phyloP scores from a whole-genome alignment of 2,329 filamentous ascomycete genomes.

The Penicillium sp. region DNA sequence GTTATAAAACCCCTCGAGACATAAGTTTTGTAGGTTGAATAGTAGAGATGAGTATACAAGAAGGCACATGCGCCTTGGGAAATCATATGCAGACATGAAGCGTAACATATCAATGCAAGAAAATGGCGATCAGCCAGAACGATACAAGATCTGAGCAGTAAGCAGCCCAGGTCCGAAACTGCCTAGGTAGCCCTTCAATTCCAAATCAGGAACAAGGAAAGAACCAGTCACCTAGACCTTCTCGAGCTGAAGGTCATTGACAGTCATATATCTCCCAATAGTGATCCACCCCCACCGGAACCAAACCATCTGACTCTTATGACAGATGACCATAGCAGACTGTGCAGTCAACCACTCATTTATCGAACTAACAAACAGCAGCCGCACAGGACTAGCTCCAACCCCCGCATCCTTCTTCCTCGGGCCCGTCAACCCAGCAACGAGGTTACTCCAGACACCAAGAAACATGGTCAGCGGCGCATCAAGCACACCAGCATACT shows the following conservation, averaged over 20 bases:
- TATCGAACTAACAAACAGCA: conserved; percentile 65
- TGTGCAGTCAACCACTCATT: conserved; percentile 59
- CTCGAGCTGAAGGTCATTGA: conserved; percentile 72
- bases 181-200: neutral
- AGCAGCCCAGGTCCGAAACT: neutral
- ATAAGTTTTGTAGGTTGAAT: neutral
- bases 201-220: neutral
- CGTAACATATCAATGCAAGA: neutral
- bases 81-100: conserved; percentile 2
- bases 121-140: neutral
- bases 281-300: conserved; percentile 94
- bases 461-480: conserved; percentile 58
- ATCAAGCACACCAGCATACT: conserved; percentile 74
- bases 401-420: conserved; percentile 3
- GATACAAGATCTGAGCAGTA: neutral
- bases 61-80: neutral
- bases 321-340: conserved; percentile 78
- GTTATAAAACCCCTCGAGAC: neutral
- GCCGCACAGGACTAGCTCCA: conserved; percentile 36
- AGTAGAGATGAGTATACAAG: conserved; percentile 1
- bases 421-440: conserved; percentile 5
- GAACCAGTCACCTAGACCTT: conserved; percentile 30
- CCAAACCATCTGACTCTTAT: conserved; percentile 96
- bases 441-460: conserved; percentile 41
- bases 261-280: conserved; percentile 83